These are phyloP conservation scores for Coniophora puteana DNA, from an alignment of 1,284 basidiomycete species.

Conservation along the genomic window DNA sequence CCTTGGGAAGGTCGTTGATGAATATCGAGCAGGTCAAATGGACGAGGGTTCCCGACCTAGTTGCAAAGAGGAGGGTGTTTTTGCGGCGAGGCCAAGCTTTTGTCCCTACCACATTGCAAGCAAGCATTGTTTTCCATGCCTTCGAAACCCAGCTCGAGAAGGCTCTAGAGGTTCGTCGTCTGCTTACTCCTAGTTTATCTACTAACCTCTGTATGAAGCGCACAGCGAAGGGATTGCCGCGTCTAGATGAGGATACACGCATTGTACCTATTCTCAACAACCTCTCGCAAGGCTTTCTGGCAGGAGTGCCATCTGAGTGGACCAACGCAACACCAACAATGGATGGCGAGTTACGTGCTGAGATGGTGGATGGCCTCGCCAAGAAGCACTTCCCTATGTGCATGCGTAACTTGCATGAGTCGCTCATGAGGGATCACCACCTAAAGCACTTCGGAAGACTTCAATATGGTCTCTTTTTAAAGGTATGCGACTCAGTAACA, in stretches of 20 bases:
- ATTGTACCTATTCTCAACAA: slow-evolving; percentile 90
- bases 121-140: slow-evolving; percentile 87
- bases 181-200: slow-evolving; percentile 2
- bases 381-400: slow-evolving; percentile 93
- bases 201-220: slow-evolving; percentile 42
- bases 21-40: slow-evolving; percentile 57
- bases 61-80: slow-evolving; percentile 82
- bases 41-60: slow-evolving; percentile 92
- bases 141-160: slow-evolving; percentile 77
- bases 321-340: slow-evolving; percentile 47
- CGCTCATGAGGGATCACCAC: slow-evolving; percentile 76
- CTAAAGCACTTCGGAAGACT: slow-evolving; percentile 91
- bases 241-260: slow-evolving; percentile 95
- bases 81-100: slow-evolving; percentile 86
- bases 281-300: slow-evolving; percentile 91
- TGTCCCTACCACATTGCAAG: slow-evolving; percentile 80
- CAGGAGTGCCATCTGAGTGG: slow-evolving; percentile 88
- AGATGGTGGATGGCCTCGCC: slow-evolving; percentile 91
- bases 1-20: neutral
- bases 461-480: slow-evolving; percentile 94
- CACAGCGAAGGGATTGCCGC: slow-evolving; percentile 86
- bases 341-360: slow-evolving; percentile 77
- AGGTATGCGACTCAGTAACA: slow-evolving; percentile 49
- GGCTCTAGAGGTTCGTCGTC: slow-evolving; percentile 69
- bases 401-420: slow-evolving; percentile 90